Base-by-base conservation (phyloP, 23 red algal species). In the Gracilaria gracilis region DNA sequence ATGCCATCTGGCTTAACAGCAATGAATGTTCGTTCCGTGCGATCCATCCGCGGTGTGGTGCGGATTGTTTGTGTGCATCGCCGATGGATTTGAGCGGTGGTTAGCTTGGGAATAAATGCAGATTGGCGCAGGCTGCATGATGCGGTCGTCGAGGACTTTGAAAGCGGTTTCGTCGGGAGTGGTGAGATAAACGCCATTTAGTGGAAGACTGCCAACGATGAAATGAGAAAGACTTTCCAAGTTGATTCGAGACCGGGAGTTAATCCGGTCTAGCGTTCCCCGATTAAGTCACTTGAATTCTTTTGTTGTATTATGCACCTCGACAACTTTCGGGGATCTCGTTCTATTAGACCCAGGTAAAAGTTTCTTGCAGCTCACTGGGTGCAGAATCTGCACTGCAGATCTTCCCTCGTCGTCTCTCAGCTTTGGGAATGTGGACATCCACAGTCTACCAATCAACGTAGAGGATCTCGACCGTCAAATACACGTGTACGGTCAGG, bases 1-100 rank as follows among this genome's bases (percentile, higher is more conserved):
- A 95, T 87, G n/a, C 93, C 97, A 85, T 99, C 97, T 1, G 97
- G 97, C 61, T 99, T 99, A 35, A 96, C 78, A 15, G 88, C 88
- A 51, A 92, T 83, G 50, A 83, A 92, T 2, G 88, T 92, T 37
- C 59, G 74, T 58, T 82, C 77, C 23, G 69, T 75, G 69, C 69
- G 69, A 17, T 27, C 69, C 69, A 75, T 75, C 17, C 69, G 69
- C 69, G 69, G 69, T 31, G 36, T 4, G 42, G 69, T 17, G 37
- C 33, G 33, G n/a, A 24, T 75, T 75, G 69, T 27, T 31, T 65
- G 61, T 23, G 15, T 4, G 36, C 36, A 44, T 44, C 36, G 35
- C 9, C 69, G 35, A 21, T 75, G 69, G 37, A 75, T 75, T 31
- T 32, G 14, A 19, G 8, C 69, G 1, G 9, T 31, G 19, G 69